Conservation (phyloP, 768 basidiomycete genomes). For the Brasilioporus rufonigricans region DNA sequence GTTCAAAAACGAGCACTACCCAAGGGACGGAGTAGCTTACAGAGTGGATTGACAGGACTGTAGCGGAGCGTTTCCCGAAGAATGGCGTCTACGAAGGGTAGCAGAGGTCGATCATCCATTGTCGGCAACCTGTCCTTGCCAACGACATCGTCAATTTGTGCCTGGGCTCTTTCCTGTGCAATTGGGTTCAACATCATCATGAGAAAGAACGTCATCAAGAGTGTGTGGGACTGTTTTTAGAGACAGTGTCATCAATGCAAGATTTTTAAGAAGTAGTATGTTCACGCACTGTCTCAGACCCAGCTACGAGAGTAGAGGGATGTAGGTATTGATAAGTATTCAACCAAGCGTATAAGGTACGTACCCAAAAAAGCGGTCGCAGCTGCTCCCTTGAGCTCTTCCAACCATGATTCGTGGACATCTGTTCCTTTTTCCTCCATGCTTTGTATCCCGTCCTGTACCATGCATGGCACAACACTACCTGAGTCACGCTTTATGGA, state of each 20-base stretch:
- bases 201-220: background rate
- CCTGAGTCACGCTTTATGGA: background rate
- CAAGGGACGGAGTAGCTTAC: background rate
- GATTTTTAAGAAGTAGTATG: too few relatives aligned
- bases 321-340: background rate
- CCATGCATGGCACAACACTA: background rate
- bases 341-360: background rate
- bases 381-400: background rate
- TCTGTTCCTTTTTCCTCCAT: background rate
- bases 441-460: background rate
- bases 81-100: constrained; percentile 1
- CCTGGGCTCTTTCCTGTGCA: constrained; percentile 5
- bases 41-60: background rate
- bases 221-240: background rate
- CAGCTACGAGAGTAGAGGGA: background rate
- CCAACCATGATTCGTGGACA: background rate
- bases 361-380: background rate
- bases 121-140: background rate
- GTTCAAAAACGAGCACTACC: background rate
- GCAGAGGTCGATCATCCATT: background rate
- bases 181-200: background rate
- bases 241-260: background rate
- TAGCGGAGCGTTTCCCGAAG: constrained; percentile 1
- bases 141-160: constrained; percentile 8
- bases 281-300: background rate